These are phyloP conservation scores for Lodderomyces jiufengensis DNA, from an alignment of 1,139 yeast species.

Conservation along the genomic window DNA sequence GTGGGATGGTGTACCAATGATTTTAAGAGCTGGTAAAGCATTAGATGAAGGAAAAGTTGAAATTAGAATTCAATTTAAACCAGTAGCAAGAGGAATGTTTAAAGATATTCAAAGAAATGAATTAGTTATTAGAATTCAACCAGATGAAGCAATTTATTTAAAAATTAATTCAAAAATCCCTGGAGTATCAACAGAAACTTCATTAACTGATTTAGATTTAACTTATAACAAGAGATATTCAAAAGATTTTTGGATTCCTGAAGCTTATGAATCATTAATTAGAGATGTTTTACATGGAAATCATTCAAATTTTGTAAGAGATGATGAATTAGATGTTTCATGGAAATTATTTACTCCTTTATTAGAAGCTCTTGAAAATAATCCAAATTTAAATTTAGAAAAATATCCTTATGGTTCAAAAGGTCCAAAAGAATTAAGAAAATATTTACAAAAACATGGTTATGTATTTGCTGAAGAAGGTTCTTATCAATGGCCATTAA, in stretches of 20 bases:
- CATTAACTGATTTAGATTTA: slow-evolving; percentile 85
- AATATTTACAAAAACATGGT: slow-evolving; percentile 65
- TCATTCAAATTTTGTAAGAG: slow-evolving; percentile 96
- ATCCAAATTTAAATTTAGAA: slow-evolving; percentile 56
- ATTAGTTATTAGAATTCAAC: slow-evolving; percentile 90
- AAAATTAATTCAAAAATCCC: slow-evolving; percentile 92
- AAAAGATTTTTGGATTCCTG: slow-evolving; percentile 89
- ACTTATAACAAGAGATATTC: slow-evolving; percentile 78
- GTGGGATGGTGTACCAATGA: slow-evolving; percentile 98
- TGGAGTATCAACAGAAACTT: slow-evolving; percentile 77
- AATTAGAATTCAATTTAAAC: slow-evolving; percentile 87
- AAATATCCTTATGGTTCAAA: slow-evolving; percentile 85
- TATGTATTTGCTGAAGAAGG: slow-evolving; percentile 59
- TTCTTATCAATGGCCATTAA: slow-evolving; percentile 79
- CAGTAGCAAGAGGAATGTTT: slow-evolving; percentile 80
- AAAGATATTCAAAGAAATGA: slow-evolving; percentile 84
- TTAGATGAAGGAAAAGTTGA: slow-evolving; percentile 90
- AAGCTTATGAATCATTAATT: slow-evolving; percentile 94
- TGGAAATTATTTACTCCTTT: slow-evolving; percentile 95
- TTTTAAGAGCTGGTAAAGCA: slow-evolving; percentile 96
- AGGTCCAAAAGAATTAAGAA: slow-evolving; percentile 70
- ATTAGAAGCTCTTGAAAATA: slow-evolving; percentile 70
- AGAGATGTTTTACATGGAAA: slow-evolving; percentile 89
- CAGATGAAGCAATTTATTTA: slow-evolving; percentile 88
- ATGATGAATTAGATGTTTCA: slow-evolving; percentile 90